Evolutionary conservation across 495 filamentous ascomycete species (phyloP).

Genomic region (Parathielavia appendiculata): DNA sequence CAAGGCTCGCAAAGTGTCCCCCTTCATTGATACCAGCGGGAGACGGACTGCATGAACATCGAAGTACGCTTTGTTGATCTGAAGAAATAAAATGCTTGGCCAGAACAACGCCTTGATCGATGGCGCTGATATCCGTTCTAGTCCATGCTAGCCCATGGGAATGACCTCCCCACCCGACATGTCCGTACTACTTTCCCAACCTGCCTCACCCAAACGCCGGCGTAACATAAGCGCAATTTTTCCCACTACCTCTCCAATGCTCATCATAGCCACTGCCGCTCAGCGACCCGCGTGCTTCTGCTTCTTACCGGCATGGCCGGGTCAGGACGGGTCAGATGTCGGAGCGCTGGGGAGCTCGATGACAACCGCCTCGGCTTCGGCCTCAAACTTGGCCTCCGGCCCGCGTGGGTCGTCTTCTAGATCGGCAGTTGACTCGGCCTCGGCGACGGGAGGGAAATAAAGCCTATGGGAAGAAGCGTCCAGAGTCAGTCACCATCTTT

Average conservation of each 20-base stretch:
- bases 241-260: not conserved
- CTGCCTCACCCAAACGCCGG: conserved; percentile 9
- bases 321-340: conserved; percentile 30
- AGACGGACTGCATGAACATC: not conserved
- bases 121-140: not conserved
- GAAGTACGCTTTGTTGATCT: not conserved
- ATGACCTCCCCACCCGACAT: not conserved
- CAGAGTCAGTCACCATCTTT: conserved; percentile 7
- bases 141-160: not conserved
- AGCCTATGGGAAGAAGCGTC: conserved; percentile 15
- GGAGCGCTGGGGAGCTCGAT: conserved; percentile 36
- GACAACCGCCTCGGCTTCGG: conserved; percentile 30
- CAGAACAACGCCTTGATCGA: no score
- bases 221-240: not conserved
- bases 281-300: conserved; percentile 25
- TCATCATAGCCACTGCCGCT: not conserved
- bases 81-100: not conserved
- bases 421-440: conserved; percentile 18
- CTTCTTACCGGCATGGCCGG: conserved; percentile 33
- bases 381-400: conserved; percentile 24
- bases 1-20: no score
- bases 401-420: conserved; percentile 18
- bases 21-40: no score
- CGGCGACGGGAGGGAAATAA: conserved; percentile 37
- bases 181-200: not conserved